Evolutionary conservation across 495 filamentous ascomycete genomes (phyloP).

Genomic region (Xeromyces bisporus): DNA sequence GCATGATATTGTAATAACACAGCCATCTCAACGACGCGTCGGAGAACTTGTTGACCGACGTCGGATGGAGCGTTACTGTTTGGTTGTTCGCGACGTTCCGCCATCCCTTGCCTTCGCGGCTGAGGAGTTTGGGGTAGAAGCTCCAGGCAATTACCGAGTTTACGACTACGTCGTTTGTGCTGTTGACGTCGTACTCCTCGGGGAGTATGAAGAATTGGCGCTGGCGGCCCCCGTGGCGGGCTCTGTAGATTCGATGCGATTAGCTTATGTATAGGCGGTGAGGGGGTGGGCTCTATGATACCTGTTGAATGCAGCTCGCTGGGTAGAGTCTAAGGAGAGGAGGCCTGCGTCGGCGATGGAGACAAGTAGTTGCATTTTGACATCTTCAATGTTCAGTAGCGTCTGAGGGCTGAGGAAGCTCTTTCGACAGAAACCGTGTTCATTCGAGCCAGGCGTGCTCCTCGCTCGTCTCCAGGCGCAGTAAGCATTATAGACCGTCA

Average conservation of each 20-base stretch:
- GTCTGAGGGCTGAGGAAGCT: constrained; percentile 77
- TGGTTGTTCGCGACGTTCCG: constrained; percentile 85
- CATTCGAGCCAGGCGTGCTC: constrained; percentile 43
- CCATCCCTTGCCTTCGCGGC: constrained; percentile 76
- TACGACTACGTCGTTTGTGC: constrained; percentile 57
- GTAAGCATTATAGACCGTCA: constrained; percentile 90
- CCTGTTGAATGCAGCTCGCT: constrained; percentile 48
- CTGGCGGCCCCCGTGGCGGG: constrained; percentile 38
- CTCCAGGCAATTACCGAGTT: constrained; percentile 74
- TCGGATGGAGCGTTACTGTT: constrained; percentile 63
- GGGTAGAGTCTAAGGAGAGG: constrained; percentile 49
- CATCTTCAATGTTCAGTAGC: constrained; percentile 76
- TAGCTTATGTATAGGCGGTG: constrained; percentile 8
- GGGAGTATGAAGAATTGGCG: constrained; percentile 69
- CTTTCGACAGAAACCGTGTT: constrained; percentile 77
- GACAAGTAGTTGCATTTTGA: constrained; percentile 77
- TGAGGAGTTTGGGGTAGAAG: constrained; percentile 87
- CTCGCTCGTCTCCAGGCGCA: constrained; percentile 69
- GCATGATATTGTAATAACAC: constrained; percentile 93
- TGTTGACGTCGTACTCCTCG: constrained; percentile 51
- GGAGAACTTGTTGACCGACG: constrained; percentile 64
- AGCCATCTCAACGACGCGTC: constrained; percentile 52
- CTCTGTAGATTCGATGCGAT: constrained; percentile 13
- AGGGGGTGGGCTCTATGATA: constrained; percentile 7
- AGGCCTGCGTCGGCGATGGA: constrained; percentile 71